Conservation (phyloP, 371 early-diverging fungal genomes). For the Coemansia sp. region DNA sequence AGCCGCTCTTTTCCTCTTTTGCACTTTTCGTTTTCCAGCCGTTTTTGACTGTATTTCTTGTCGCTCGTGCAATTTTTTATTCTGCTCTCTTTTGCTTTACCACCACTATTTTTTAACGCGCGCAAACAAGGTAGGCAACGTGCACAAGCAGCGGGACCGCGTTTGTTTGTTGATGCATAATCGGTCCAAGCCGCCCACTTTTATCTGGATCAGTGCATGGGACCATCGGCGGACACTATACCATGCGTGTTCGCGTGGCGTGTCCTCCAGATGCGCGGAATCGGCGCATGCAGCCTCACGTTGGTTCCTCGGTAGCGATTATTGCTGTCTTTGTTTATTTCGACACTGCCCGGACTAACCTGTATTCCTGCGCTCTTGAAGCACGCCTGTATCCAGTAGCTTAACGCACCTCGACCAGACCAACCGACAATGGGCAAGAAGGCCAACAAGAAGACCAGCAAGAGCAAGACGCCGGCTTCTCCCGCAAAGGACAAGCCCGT, state of each 20-base stretch:
- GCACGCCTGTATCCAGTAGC: neutral
- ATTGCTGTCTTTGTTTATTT: neutral
- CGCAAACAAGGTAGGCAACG: constrained; percentile 8
- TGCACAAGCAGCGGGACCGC: neutral
- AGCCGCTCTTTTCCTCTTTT: constrained; percentile 10
- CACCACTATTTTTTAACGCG: neutral
- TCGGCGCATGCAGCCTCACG: neutral
- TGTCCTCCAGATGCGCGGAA: constrained; percentile 3
- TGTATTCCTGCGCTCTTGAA: neutral
- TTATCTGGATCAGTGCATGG: constrained; percentile 4
- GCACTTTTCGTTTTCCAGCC: neutral
- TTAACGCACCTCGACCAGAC: neutral
- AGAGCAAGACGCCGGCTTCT: constrained; percentile 23
- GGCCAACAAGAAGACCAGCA: constrained; percentile 35
- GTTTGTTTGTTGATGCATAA: neutral
- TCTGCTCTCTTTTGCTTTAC: neutral
- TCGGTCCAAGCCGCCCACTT: neutral
- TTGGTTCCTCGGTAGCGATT: too few species aligned
- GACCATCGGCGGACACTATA: constrained; percentile 5
- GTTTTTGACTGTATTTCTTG: constrained; percentile 2
- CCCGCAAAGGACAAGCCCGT: neutral
- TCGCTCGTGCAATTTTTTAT: neutral
- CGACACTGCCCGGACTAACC: neutral
- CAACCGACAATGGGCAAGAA: constrained; percentile 38
- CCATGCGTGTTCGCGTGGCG: constrained; percentile 8